phyloP scores from a whole-genome alignment of 2,329 filamentous ascomycete genomes.

The Penicillium olsonii region DNA sequence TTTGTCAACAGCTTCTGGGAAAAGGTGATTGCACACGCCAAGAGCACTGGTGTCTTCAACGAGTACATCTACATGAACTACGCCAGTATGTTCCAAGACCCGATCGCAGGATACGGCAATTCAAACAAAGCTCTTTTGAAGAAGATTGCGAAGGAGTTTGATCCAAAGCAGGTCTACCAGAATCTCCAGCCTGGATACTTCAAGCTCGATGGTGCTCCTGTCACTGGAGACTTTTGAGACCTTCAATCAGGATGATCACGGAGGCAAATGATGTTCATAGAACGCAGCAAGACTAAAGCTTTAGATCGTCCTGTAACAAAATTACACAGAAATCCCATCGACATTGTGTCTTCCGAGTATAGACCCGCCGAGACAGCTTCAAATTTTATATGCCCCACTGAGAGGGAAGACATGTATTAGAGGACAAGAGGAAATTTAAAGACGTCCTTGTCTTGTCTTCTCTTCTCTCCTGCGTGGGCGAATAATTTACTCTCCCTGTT shows the following conservation, averaged over 20 bases:
- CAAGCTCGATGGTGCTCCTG: slow-evolving; percentile 36
- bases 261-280: not conserved
- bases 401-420: too few species aligned
- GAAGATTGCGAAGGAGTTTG: slow-evolving; percentile 40
- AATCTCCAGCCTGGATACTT: slow-evolving; percentile 46
- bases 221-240: slow-evolving; percentile 2
- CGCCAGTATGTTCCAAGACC: slow-evolving; percentile 46
- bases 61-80: slow-evolving; percentile 53
- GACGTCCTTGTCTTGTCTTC: too few species aligned
- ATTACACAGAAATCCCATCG: too few species aligned
- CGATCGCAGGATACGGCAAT: slow-evolving; percentile 45
- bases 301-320: too few species aligned
- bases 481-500: too few species aligned
- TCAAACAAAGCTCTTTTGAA: slow-evolving; percentile 35
- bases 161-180: slow-evolving; percentile 45
- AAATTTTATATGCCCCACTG: too few species aligned
- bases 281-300: not conserved
- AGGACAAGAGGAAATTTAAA: too few species aligned
- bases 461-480: too few species aligned
- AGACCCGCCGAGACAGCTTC: too few species aligned
- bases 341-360: too few species aligned
- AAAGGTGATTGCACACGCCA: slow-evolving; percentile 30
- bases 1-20: slow-evolving; percentile 29
- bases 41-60: slow-evolving; percentile 29
- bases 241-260: not conserved